Evolutionary conservation across 164 flowering plant genomes (phyloP), one percentile per base, ranked within the genome.

Genomic region (Buxus sempervirens): DNA sequence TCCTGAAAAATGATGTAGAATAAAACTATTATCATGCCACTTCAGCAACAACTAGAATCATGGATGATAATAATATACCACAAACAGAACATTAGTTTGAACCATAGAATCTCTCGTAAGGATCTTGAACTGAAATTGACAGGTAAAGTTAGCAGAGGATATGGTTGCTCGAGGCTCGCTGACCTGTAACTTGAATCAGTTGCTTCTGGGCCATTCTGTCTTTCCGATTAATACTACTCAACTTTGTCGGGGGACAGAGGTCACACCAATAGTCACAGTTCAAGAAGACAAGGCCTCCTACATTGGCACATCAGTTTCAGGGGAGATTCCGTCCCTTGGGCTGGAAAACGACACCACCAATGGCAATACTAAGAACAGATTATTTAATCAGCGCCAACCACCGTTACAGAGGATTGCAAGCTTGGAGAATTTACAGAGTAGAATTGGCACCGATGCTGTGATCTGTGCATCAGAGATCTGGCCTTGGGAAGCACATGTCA

Each of bases 121-220:
- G 49, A 19, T 56, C 18, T 4, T 45, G 51, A 45, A 4, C 12
- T 15, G 18, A 66, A 8, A 26, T 45, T 62, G 32, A 28, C 76
- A 88, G 96, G 96, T 88, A 65, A 87, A 83, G 60, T 60, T 88
- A 60, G 93, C 91, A 19, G 93, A 88, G 71, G 91, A 82, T 38
- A 75, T 81, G 84, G 82, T 86, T 20, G 74, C 88, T 45, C 67
- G 84, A 67, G 89, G 91, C 19, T 82, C 91, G 0, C 41, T 86
- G 20, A 82, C 82, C 0, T 77, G 83, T 38, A 83, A 84, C 63
- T 58, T 87, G 72, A 85, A 83, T 64, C 85, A 83, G 70, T 79
- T 86, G 25, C 76, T 82, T 25, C 89, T 83, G 48, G 80, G 66
- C 25, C 83, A 80, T 67, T 63, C 87, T 48, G 63, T 13, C 60